A percentile compares a stretch with the other conserved stretches of the same genome.
phyloP scores from a whole-genome alignment of 345 rosid genomes.

The Iberis pinnata region DNA sequence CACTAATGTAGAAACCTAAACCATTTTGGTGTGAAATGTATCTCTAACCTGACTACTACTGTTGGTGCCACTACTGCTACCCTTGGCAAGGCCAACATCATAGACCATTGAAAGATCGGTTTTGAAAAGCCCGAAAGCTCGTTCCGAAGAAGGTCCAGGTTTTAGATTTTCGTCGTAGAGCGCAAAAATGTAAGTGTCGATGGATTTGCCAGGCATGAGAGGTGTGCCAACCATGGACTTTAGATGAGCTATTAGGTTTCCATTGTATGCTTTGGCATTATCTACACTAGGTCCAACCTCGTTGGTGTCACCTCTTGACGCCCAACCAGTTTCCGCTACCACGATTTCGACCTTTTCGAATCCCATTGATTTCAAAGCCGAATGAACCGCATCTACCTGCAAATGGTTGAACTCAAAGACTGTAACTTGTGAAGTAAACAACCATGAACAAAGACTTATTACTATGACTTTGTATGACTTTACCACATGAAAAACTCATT shows the following conservation, averaged over 20 bases:
- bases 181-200: conserved; percentile 86
- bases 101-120: conserved; percentile 64
- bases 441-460: no score
- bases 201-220: conserved; percentile 84
- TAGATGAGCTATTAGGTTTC: conserved; percentile 74
- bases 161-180: conserved; percentile 82
- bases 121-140: conserved; percentile 71
- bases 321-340: conserved; percentile 97
- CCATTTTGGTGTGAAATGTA: not conserved
- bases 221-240: conserved; percentile 84
- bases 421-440: conserved; percentile 17
- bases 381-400: conserved; percentile 82
- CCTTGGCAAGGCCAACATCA: conserved; percentile 64
- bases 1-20: not conserved
- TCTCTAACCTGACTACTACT: conserved; percentile 44
- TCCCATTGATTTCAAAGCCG: conserved; percentile 72
- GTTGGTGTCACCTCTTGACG: conserved; percentile 59
- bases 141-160: conserved; percentile 71
- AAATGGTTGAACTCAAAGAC: conserved; percentile 4
- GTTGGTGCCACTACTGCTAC: conserved; percentile 30
- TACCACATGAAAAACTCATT: not conserved
- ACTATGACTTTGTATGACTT: not conserved
- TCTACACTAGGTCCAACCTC: conserved; percentile 76
- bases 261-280: conserved; percentile 86
- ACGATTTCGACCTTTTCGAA: conserved; percentile 65